Conservation (phyloP, 176 grass and related monocot genomes). For the Hordeum marinum region DNA sequence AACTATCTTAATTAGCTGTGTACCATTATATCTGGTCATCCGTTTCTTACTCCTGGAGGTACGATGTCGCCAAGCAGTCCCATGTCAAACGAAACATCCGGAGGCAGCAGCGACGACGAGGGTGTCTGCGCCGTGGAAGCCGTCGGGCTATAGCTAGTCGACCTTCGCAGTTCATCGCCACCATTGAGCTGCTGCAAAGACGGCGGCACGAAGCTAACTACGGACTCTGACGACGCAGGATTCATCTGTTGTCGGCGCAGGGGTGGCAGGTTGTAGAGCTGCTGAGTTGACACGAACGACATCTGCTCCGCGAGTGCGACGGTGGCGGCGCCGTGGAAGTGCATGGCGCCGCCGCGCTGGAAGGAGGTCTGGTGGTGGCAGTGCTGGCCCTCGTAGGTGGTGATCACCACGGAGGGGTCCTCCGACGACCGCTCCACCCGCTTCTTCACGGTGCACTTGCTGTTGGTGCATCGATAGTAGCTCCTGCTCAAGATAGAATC, state of each 20-base stretch:
- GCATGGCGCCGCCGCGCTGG: constrained; percentile 23
- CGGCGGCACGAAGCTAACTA: background rate
- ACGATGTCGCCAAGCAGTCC: constrained; percentile 82
- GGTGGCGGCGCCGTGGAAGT: constrained; percentile 33
- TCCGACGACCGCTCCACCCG: constrained; percentile 77
- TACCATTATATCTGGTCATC: constrained; percentile 36
- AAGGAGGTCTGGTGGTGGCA: constrained; percentile 56
- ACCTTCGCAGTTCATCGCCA: background rate
- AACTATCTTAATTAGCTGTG: background rate
- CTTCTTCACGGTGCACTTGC: constrained; percentile 90
- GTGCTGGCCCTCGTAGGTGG: constrained; percentile 96
- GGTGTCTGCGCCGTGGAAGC: background rate
- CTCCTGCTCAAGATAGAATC: constrained; percentile 46
- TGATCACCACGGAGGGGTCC: constrained; percentile 75
- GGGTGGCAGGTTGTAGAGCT: constrained; percentile 25
- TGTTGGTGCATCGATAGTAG: constrained; percentile 91
- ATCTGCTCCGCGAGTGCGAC: constrained; percentile 46
- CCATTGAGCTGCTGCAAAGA: constrained; percentile 12
- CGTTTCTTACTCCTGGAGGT: constrained; percentile 61
- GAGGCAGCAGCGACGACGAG: background rate
- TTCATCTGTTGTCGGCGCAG: constrained; percentile 27
- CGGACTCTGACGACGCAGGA: background rate
- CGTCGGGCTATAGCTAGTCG: background rate
- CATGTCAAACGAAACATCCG: constrained; percentile 25
- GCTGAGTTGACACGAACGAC: constrained; percentile 20